Conservation (phyloP, 2,329 filamentous ascomycete species). For the Camillea tinctor region DNA sequence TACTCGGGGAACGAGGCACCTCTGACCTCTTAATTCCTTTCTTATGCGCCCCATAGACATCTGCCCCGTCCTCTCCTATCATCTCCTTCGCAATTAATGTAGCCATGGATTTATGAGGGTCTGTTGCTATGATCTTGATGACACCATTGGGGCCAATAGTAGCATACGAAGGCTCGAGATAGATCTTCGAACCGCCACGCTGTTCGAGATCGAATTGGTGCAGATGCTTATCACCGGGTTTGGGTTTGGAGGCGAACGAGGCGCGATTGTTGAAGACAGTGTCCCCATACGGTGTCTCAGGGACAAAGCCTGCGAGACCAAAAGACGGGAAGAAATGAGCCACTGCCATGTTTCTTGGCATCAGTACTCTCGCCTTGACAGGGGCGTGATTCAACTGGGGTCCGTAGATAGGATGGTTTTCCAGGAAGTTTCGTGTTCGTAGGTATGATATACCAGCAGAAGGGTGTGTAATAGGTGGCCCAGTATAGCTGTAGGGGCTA, state of each 20-base stretch:
- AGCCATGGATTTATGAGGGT: conserved; percentile 35
- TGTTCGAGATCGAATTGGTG: conserved; percentile 45
- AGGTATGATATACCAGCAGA: conserved; percentile 63
- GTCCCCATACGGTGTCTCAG: conserved; percentile 41
- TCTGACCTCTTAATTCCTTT: conserved; percentile 5
- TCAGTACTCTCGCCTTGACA: conserved; percentile 50
- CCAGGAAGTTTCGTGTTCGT: conserved; percentile 52
- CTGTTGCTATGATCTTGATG: conserved; percentile 44
- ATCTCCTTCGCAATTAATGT: conserved; percentile 48
- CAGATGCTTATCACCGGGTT: conserved; percentile 33
- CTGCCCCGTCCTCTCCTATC: conserved; percentile 31
- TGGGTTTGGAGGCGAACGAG: conserved; percentile 4
- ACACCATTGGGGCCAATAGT: conserved; percentile 51
- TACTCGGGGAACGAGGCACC: conserved; percentile 4
- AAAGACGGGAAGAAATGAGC: conserved; percentile 40
- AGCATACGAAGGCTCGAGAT: conserved; percentile 49
- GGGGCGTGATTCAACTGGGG: conserved; percentile 52
- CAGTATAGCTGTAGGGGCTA: conserved; percentile 48
- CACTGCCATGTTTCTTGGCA: conserved; percentile 35
- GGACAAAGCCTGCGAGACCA: conserved; percentile 56
- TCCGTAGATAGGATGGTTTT: conserved; percentile 62
- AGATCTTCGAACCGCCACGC: conserved; percentile 54
- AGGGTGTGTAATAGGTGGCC: conserved; percentile 61
- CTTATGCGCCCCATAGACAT: conserved; percentile 32
- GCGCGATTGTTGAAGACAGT: conserved; percentile 38